These are phyloP conservation scores for Rhizopogon parksii DNA, from an alignment of 1,284 basidiomycete species.

Conservation along the genomic window DNA sequence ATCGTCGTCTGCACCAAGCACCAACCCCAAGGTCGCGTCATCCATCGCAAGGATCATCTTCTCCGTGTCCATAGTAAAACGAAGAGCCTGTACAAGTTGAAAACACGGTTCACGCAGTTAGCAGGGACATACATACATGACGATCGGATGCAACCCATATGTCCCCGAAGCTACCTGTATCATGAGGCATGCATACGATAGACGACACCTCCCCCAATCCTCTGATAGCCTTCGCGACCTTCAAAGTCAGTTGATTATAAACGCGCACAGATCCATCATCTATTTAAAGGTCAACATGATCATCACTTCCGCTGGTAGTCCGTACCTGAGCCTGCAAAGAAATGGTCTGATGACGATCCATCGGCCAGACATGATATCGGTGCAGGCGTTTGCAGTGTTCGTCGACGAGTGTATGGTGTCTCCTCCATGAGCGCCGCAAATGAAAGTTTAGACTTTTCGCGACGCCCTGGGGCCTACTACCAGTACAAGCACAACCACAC, in stretches of 20 bases:
- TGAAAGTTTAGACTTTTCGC: not conserved
- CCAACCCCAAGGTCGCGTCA: constrained; percentile 41
- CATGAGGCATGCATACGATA: constrained; percentile 38
- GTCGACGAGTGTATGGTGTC: constrained; percentile 14
- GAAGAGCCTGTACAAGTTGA: constrained; percentile 28
- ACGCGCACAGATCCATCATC: constrained; percentile 67
- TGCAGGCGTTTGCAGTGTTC: constrained; percentile 34
- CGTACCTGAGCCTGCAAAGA: constrained; percentile 51
- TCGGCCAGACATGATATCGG: constrained; percentile 43
- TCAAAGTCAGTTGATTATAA: constrained; percentile 52
- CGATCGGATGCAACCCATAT: constrained; percentile 59
- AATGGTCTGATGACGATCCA: constrained; percentile 35
- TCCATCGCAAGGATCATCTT: constrained; percentile 42
- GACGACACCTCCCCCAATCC: constrained; percentile 57
- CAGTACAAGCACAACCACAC: no score
- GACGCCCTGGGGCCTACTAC: no score
- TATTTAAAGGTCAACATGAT: constrained; percentile 20
- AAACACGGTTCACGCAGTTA: not conserved
- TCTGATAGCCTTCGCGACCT: constrained; percentile 58
- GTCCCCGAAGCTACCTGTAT: constrained; percentile 34
- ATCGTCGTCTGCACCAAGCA: constrained; percentile 44
- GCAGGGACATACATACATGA: constrained; percentile 33
- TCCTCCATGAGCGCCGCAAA: not conserved
- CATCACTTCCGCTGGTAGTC: constrained; percentile 3
- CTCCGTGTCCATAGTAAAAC: constrained; percentile 37